A percentile compares a stretch with the other conserved stretches of the same genome.
Conservation (phyloP, 2,329 filamentous ascomycete species). For the Stemphylium lycopersici region DNA sequence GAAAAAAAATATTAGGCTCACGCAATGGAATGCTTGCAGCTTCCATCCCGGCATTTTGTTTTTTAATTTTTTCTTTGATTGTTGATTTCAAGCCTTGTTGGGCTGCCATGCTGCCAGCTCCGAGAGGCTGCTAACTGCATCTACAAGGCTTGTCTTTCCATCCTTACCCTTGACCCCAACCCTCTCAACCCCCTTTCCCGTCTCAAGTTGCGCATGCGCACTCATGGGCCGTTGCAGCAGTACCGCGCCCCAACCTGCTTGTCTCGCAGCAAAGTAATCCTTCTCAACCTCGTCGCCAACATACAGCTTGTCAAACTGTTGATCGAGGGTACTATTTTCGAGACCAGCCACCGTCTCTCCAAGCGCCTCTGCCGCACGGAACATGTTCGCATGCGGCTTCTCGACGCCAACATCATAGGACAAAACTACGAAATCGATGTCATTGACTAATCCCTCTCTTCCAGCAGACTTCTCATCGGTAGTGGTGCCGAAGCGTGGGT, state of each 20-base stretch:
- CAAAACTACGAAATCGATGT: conserved; percentile 65
- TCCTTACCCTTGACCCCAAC: neutral
- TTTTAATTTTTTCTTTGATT: too few relatives aligned
- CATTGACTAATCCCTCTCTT: conserved; percentile 26
- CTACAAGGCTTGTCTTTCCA: neutral
- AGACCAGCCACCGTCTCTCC: conserved; percentile 35
- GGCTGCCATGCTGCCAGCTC: neutral
- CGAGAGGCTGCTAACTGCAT: neutral
- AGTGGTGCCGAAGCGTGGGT: conserved; percentile 17
- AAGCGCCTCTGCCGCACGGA: conserved; percentile 60
- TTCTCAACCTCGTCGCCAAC: conserved; percentile 62
- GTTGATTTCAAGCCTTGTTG: neutral
- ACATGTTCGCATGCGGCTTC: conserved; percentile 65
- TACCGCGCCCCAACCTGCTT: conserved; percentile 57
- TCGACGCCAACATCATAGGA: conserved; percentile 68
- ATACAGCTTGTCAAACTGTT: conserved; percentile 54
- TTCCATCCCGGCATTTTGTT: too few relatives aligned
- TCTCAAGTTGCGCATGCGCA: neutral
- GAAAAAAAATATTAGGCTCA: too few relatives aligned
- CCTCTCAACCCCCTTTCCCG: neutral
- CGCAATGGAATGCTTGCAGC: too few relatives aligned
- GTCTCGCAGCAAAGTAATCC: conserved; percentile 57
- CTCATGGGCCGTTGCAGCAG: conserved; percentile 45
- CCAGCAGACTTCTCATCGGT: conserved; percentile 24
- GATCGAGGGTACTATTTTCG: conserved; percentile 1